phyloP scores from a whole-genome alignment of 495 filamentous ascomycete genomes.

The Bombardia bombarda region DNA sequence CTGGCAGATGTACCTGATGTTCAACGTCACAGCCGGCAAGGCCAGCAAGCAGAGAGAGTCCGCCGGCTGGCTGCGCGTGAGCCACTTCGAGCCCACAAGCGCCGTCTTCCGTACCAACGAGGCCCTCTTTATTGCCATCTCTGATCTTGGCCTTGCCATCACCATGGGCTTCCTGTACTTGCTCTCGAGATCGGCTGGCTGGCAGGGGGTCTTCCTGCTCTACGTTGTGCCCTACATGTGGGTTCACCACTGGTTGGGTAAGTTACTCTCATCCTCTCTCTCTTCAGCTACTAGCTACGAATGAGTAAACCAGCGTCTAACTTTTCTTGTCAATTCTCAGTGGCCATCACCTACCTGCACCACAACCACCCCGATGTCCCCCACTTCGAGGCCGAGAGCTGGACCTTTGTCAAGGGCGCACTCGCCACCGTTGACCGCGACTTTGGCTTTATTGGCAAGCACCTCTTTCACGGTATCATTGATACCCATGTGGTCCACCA shows the following conservation, averaged over 20 bases:
- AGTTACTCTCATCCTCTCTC: too few relatives aligned
- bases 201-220: slow-evolving; percentile 77
- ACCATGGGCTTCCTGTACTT: slow-evolving; percentile 44
- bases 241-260: slow-evolving; percentile 96
- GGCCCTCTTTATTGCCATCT: slow-evolving; percentile 69
- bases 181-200: slow-evolving; percentile 64
- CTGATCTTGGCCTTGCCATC: slow-evolving; percentile 70
- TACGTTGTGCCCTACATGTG: slow-evolving; percentile 90
- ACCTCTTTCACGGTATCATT: slow-evolving; percentile 82
- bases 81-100: slow-evolving; percentile 85
- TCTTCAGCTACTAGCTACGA: too few relatives aligned
- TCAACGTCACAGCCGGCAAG: slow-evolving; percentile 88
- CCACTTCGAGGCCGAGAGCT: slow-evolving; percentile 66
- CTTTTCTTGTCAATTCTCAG: slow-evolving; percentile 27
- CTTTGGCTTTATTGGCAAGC: slow-evolving; percentile 77
- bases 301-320: slow-evolving; percentile 13
- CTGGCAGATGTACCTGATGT: slow-evolving; percentile 77
- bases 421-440: slow-evolving; percentile 83
- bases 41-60: slow-evolving; percentile 75
- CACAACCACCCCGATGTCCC: slow-evolving; percentile 78
- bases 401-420: slow-evolving; percentile 82
- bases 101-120: slow-evolving; percentile 91
- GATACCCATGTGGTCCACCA: slow-evolving; percentile 91
- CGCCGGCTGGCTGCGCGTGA: slow-evolving; percentile 69
- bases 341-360: slow-evolving; percentile 82